A percentile compares a stretch with the other conserved stretches of the same genome.
Conservation (phyloP, 2,329 filamentous ascomycete genomes). For the Beauveria sp. region DNA sequence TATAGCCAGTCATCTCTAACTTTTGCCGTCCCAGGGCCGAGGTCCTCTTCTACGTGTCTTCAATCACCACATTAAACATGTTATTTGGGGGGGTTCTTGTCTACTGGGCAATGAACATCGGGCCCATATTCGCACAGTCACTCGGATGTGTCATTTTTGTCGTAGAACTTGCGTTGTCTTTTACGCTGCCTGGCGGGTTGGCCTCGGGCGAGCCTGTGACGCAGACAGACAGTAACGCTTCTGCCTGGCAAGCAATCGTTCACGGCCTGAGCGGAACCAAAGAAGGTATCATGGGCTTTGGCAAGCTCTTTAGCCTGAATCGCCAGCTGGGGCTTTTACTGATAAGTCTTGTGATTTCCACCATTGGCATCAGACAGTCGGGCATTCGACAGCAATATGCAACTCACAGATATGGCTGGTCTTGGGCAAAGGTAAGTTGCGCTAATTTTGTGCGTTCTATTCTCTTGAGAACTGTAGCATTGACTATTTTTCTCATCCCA, state of each 20-base stretch:
- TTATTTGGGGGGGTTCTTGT: background rate
- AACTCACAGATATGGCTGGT: slow-evolving; percentile 7
- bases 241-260: background rate
- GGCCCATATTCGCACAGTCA: background rate
- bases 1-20: no score
- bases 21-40: background rate
- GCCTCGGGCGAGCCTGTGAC: background rate
- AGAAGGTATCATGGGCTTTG: background rate
- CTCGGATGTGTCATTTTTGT: background rate
- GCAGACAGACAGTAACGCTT: background rate
- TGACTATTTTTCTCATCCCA: background rate
- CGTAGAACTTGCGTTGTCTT: background rate
- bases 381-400: slow-evolving; percentile 7
- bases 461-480: background rate
- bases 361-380: background rate
- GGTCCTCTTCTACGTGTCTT: slow-evolving; percentile 5
- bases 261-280: background rate
- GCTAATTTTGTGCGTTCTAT: background rate
- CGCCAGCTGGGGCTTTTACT: background rate
- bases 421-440: slow-evolving; percentile 3
- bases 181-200: background rate
- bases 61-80: background rate
- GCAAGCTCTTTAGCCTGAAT: background rate
- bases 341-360: slow-evolving; percentile 2
- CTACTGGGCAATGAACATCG: slow-evolving; percentile 3